Percentiles rank a stretch among this genome's conserved stretches.
Evolutionary conservation across 78 protist genomes (phyloP).

Genomic region (Dictyostelium capitatum): DNA sequence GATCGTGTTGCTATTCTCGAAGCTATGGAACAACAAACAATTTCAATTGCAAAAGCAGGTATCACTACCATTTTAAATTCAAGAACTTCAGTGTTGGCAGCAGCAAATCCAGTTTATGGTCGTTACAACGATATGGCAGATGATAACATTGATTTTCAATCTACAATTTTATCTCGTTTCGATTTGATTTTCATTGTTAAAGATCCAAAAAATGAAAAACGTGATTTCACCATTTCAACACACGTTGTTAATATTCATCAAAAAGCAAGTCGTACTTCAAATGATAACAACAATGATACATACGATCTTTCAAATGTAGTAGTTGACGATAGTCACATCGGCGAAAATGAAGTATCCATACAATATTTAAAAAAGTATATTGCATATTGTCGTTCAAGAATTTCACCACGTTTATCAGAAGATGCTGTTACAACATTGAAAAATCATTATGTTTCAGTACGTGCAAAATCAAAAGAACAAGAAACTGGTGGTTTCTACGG

Average conservation of each 20-base stretch:
- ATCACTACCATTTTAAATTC: conserved; percentile 99
- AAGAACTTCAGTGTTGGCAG: conserved; percentile 99
- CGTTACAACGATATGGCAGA: conserved; percentile 95
- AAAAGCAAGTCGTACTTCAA: not conserved
- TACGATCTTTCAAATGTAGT: not conserved
- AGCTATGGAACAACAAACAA: conserved; percentile 99
- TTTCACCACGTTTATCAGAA: conserved; percentile 91
- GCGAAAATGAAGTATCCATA: conserved; percentile 1
- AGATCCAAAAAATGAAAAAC: conserved; percentile 88
- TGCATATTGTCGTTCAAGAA: conserved; percentile 78
- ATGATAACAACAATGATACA: not conserved
- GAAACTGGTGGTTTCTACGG: conserved; percentile 81
- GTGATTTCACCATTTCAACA: conserved; percentile 83
- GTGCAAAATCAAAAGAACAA: conserved; percentile 53
- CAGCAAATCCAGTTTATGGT: conserved; percentile 99
- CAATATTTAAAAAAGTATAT: conserved; percentile 86
- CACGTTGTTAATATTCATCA: conserved; percentile 55
- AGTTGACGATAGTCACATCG: not conserved
- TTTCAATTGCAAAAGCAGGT: conserved; percentile 99
- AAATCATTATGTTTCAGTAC: conserved; percentile 69
- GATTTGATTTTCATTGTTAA: conserved; percentile 98
- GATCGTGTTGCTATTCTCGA: conserved; percentile 99
- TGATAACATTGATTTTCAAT: conserved; percentile 95
- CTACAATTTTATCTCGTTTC: conserved; percentile 99
- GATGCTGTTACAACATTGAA: conserved; percentile 85